Base-by-base conservation (phyloP, 1,284 basidiomycete genomes). In the Wolfiporia cocos region DNA sequence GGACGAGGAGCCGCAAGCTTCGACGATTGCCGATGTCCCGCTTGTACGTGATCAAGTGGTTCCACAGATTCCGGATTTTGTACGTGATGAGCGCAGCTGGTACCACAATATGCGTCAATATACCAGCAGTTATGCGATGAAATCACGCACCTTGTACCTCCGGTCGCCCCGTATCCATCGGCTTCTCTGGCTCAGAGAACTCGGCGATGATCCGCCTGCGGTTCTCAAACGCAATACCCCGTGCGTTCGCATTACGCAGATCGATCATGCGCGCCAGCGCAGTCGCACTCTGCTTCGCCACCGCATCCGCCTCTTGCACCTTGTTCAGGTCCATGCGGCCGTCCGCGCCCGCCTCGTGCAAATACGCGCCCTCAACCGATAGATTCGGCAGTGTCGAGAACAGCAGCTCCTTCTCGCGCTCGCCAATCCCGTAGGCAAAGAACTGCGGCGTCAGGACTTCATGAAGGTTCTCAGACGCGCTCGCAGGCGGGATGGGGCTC, bases 161-260 rank as follows among this genome's bases (percentile, higher is more conserved):
- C 1, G 87, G 75, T 41, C 82, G 73, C 28, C 92, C 94, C 1
- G 91, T 76, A 60, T 95, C 86, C 42, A 73, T 73, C n/a, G 77
- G 76, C 42, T 81, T 79, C 47, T 73, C 69, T 0, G 75, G 69
- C 5, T 70, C 68, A 19, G 88, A 93, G 69, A 98, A 97, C 41
- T 78, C 81, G 10, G 68, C 65, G 34, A 96, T 73, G 52, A 95
- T 87, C 49, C 92, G 72, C 54, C 79, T 71, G 47, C 85, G 74
- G 63, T 97, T 97, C 65, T 93, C 89, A 50, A 78, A 86, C 48
- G 89, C 79, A 49, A 97, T 84, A 15, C 89, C 91, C 36, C 68
- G 71, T 29, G 89, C 88, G 55, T 85, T 87, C 18, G 94, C 86
- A 57, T 97, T 96, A 46, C 85, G 70, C 54, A 98, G 66, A 64